phyloP scores from a whole-genome alignment of 305 asterid species.

The Plantago coronopus region DNA sequence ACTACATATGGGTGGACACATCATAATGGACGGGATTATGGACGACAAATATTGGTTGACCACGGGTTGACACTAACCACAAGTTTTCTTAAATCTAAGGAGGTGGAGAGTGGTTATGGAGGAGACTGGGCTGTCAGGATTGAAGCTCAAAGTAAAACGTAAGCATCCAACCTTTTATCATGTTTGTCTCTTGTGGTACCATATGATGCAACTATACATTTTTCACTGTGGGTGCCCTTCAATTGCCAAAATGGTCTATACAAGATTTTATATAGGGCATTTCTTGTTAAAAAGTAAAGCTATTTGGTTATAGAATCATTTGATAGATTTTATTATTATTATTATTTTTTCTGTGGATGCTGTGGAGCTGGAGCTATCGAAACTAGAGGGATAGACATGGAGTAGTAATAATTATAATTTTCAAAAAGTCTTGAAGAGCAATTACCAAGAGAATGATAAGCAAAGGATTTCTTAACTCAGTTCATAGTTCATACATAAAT shows the following conservation, averaged over 20 bases:
- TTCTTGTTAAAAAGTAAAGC: constrained; percentile 1
- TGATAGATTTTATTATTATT: no score
- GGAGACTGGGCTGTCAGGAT: constrained; percentile 94
- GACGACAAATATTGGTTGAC: constrained; percentile 75
- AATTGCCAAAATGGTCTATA: constrained; percentile 9
- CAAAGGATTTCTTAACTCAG: constrained; percentile 12
- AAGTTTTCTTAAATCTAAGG: constrained; percentile 76
- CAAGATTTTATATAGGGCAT: constrained; percentile 9
- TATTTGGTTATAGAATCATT: constrained; percentile 8
- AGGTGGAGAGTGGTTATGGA: constrained; percentile 80
- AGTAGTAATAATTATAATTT: constrained; percentile 4
- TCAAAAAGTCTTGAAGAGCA: constrained; percentile 3
- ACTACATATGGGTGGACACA: constrained; percentile 85
- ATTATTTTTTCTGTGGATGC: constrained; percentile 13
- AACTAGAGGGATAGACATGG: constrained; percentile 10
- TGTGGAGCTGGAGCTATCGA: constrained; percentile 18
- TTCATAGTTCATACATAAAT: constrained; percentile 19
- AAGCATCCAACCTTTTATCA: constrained; percentile 33
- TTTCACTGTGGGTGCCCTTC: constrained; percentile 4
- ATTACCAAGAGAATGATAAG: background rate
- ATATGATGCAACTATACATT: constrained; percentile 1
- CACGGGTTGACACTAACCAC: constrained; percentile 69
- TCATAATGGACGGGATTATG: constrained; percentile 93
- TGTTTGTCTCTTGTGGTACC: constrained; percentile 18
- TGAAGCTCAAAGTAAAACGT: constrained; percentile 65